Evolutionary conservation across 169 alveolate species (phyloP).

Genomic region (Babesia ovis): DNA sequence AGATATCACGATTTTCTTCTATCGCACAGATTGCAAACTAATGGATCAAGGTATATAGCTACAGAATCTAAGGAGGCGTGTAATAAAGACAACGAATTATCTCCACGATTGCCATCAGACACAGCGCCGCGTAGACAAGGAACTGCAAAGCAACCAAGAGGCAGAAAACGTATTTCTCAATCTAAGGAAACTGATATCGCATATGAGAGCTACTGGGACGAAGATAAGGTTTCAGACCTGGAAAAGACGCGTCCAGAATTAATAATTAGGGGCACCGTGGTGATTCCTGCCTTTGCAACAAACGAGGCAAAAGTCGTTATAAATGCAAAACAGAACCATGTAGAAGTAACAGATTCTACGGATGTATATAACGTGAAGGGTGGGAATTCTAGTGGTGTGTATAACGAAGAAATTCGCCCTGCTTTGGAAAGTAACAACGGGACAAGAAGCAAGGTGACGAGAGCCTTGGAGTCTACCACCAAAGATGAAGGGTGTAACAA

Average conservation of each 20-base stretch:
- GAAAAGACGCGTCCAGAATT: constrained; percentile 41
- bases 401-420: not conserved
- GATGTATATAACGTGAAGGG: not conserved
- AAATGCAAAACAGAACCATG: not conserved
- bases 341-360: no score
- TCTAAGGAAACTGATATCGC: not conserved
- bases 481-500: not conserved
- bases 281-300: constrained; percentile 63
- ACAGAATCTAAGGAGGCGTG: not conserved
- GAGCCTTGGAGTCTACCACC: not conserved
- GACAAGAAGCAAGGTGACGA: not conserved
- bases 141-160: not conserved
- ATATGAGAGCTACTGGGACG: constrained; percentile 60
- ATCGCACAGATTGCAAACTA: not conserved
- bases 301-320: constrained; percentile 39
- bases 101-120: not conserved
- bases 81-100: not conserved
- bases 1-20: not conserved
- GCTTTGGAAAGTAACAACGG: not conserved
- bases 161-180: not conserved
- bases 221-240: constrained; percentile 13
- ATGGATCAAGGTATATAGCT: not conserved
- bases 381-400: not conserved
- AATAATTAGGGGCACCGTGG: constrained; percentile 57
- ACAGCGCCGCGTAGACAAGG: not conserved